Evolutionary conservation across 495 filamentous ascomycete genomes (phyloP).

Genomic region (Xylaria sp.): DNA sequence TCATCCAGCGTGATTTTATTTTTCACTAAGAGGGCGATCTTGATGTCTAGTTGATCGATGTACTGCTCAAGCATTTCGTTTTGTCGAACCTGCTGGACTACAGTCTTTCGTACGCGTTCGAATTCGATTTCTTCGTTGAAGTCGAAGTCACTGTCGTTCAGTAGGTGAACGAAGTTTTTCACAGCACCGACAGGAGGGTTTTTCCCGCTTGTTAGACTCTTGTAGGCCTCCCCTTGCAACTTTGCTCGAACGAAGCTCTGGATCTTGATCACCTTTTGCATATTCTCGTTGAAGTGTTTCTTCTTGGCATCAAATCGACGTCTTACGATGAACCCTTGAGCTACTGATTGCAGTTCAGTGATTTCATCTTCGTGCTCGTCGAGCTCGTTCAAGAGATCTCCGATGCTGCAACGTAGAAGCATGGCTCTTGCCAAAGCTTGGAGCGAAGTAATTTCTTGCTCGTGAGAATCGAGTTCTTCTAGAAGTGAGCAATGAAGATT

Average conservation of each 20-base stretch:
- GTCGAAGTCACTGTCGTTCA: conserved; percentile 98
- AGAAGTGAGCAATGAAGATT: conserved; percentile 58
- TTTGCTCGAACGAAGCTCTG: conserved; percentile 94
- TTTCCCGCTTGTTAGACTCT: conserved; percentile 93
- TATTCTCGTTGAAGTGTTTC: conserved; percentile 89
- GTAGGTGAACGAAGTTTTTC: conserved; percentile 95
- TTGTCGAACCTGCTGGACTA: conserved; percentile 95
- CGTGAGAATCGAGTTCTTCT: conserved; percentile 63
- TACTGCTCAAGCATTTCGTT: conserved; percentile 98
- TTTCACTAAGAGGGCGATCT: conserved; percentile 97
- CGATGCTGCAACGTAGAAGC: conserved; percentile 74
- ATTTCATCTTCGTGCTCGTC: conserved; percentile 81
- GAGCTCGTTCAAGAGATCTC: conserved; percentile 71
- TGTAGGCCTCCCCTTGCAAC: conserved; percentile 97
- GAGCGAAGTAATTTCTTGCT: conserved; percentile 64
- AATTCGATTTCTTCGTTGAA: conserved; percentile 99
- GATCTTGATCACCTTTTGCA: conserved; percentile 98
- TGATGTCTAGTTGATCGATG: conserved; percentile 97
- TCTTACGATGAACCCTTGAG: conserved; percentile 76
- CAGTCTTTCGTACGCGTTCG: conserved; percentile 87
- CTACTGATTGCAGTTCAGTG: conserved; percentile 74
- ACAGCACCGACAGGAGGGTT: conserved; percentile 96
- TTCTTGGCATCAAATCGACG: conserved; percentile 81
- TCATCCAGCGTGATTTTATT: conserved; percentile 99
- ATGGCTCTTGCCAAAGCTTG: conserved; percentile 82